These are phyloP conservation scores for Yarrowia sp. DNA, from an alignment of 805 yeast species.

Conservation along the genomic window DNA sequence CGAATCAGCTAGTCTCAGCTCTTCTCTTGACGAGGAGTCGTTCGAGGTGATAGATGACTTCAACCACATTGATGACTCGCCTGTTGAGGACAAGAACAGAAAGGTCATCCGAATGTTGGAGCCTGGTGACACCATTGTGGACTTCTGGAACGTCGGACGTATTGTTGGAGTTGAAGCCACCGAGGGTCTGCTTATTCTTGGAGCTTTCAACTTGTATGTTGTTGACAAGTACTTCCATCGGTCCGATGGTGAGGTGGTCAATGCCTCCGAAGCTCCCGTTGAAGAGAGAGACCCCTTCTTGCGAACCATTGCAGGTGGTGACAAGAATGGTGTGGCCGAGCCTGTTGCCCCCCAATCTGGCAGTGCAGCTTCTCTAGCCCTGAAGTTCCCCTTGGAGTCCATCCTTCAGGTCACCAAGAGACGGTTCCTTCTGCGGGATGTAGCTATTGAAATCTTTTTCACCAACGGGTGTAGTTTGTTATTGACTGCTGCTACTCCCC, in stretches of 20 bases:
- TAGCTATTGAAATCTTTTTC: constrained; percentile 75
- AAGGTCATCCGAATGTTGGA: constrained; percentile 66
- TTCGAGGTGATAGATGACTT: constrained; percentile 33
- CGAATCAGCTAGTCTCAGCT: neutral
- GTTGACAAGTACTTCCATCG: constrained; percentile 64
- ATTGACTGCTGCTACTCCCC: constrained; percentile 55
- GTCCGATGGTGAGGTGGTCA: constrained; percentile 54
- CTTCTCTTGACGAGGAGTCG: constrained; percentile 29
- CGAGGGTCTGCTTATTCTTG: constrained; percentile 72
- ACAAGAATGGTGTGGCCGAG: constrained; percentile 32
- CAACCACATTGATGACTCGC: constrained; percentile 32
- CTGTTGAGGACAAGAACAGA: constrained; percentile 61
- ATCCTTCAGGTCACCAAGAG: constrained; percentile 66
- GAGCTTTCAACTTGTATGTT: constrained; percentile 60
- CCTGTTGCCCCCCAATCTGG: neutral
- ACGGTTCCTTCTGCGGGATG: constrained; percentile 72
- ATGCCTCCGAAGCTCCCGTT: constrained; percentile 61
- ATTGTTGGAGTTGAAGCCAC: constrained; percentile 72
- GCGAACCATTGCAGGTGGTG: constrained; percentile 57
- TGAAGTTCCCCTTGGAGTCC: constrained; percentile 40
- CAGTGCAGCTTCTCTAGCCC: neutral
- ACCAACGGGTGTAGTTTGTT: constrained; percentile 67
- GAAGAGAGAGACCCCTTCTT: constrained; percentile 65
- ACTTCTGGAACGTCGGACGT: constrained; percentile 70
- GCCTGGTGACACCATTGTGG: constrained; percentile 66